Evolutionary conservation across 768 basidiomycete species (phyloP).

Genomic region (Lyophyllum atratum): DNA sequence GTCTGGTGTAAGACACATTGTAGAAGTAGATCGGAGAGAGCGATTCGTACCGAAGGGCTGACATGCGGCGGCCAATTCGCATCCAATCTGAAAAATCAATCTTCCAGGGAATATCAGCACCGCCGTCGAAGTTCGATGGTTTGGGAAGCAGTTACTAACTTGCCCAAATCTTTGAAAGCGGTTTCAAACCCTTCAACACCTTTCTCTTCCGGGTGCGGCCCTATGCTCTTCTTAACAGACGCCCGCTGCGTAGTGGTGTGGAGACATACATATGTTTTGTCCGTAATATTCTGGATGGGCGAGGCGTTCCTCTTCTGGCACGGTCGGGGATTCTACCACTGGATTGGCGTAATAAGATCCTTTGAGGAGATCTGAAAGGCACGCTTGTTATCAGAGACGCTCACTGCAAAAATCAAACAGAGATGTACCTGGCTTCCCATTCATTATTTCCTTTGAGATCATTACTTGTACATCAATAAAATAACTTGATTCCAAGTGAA

Average conservation of each 20-base stretch:
- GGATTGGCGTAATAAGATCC: constrained; percentile 96
- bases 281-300: constrained; percentile 85
- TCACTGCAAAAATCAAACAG: not conserved
- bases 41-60: constrained; percentile 77
- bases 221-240: constrained; percentile 32
- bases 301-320: constrained; percentile 52
- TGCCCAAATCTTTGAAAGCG: constrained; percentile 86
- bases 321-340: constrained; percentile 63
- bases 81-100: constrained; percentile 82
- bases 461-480: not conserved
- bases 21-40: not conserved
- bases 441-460: constrained; percentile 82
- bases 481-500: not conserved
- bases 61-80: constrained; percentile 81
- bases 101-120: constrained; percentile 33
- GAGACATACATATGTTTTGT: constrained; percentile 76
- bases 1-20: not conserved
- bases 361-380: constrained; percentile 69
- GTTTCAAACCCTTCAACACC: constrained; percentile 77
- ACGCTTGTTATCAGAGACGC: not conserved
- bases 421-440: constrained; percentile 74
- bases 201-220: constrained; percentile 61
- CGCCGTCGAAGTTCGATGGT: not conserved
- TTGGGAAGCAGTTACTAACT: constrained; percentile 35
- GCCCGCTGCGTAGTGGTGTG: not conserved